Conservation (phyloP, 2,329 filamentous ascomycete species). For the Botrytis aclada region DNA sequence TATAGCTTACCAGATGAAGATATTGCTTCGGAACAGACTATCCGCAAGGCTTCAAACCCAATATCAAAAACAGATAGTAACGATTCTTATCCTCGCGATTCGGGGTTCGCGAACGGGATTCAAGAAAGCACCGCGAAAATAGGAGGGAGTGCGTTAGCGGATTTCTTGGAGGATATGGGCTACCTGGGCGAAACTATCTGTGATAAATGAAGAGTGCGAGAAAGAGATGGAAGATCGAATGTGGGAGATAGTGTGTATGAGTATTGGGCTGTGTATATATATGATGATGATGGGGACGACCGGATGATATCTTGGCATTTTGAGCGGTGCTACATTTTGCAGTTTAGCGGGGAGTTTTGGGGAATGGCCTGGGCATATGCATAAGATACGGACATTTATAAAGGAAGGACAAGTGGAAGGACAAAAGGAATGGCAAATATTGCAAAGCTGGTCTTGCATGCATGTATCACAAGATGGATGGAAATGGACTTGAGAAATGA, state of each 20-base stretch:
- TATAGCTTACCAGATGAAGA: constrained; percentile 31
- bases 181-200: constrained; percentile 47
- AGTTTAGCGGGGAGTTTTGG: constrained; percentile 2
- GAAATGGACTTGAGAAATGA: not conserved
- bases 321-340: not conserved
- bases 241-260: not conserved
- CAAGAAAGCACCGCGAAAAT: not conserved
- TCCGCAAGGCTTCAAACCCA: constrained; percentile 21
- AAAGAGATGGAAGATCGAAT: not conserved
- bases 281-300: not conserved
- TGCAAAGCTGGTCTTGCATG: not conserved
- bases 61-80: constrained; percentile 18
- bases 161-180: constrained; percentile 49
- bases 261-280: not conserved
- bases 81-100: constrained; percentile 21
- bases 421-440: not conserved
- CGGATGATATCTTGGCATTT: not conserved
- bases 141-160: constrained; percentile 41
- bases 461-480: not conserved
- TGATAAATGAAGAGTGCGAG: constrained; percentile 16
- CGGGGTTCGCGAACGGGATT: not conserved
- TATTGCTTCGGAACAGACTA: constrained; percentile 26
- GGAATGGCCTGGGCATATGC: not conserved
- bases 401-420: not conserved
- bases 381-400: not conserved